Base-by-base conservation (phyloP, 306 rosid genomes). In the Myrica gale region DNA sequence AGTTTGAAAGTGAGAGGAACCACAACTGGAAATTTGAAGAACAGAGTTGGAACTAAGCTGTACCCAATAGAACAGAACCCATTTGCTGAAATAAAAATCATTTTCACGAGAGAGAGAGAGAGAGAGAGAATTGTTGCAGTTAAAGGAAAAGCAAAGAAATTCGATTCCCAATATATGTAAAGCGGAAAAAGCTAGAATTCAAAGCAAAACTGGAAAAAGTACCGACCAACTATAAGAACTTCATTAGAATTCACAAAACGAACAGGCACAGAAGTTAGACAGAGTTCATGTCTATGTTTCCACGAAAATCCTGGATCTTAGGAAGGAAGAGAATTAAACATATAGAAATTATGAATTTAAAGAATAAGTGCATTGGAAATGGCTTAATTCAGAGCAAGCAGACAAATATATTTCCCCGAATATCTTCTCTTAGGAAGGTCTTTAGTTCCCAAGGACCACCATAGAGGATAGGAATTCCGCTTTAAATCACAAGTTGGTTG, bases 11-110 rank as follows among this genome's bases (percentile, higher is more conserved):
- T 69, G 80, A 69, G 50, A 26, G 9, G 66, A 51, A 39, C 12
- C 79, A 71, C 76, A 69, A 70, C 77, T 75, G 75, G 55, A 68
- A 57, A 61, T 66, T 50, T 65, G 83, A 80, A 77, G 53, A 70
- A 68, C 39, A 67, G 45, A 65, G 47, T 41, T 48, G 26, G 19
- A 44, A 32, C 42, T 56, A 41, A 68, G 74, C 78, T 62, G 68
- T 69, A 37, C 53, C 74, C 77, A 71, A 79, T 6, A 73, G 10
- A 79, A 76, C 16, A 71, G 77, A 60, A 71, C 42, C 76, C 54
- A 82, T 65, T n/a, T 72, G 47, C 61, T 66, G 52, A 45, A 44
- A 43, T 73, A 86, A 56, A 21, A 39, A 69, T 74, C 13, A 73
- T 62, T 77, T 46, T 45, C 42, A 67, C 23, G 13, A 9, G 45